phyloP scores from a whole-genome alignment of 176 grass and related monocot genomes.

The Oryza rufipogon region DNA sequence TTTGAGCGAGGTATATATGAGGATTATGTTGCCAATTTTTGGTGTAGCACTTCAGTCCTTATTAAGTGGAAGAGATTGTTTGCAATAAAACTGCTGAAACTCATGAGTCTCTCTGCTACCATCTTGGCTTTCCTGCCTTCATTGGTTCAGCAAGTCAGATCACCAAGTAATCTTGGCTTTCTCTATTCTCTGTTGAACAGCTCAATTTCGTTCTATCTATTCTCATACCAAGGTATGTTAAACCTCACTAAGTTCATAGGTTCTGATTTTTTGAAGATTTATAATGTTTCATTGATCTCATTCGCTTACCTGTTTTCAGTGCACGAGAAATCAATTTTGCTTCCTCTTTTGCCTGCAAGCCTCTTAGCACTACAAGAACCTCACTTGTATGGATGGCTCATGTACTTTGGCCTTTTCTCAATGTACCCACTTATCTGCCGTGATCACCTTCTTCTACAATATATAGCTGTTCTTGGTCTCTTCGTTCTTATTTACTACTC shows the following conservation, averaged over 20 bases:
- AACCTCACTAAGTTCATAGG: not conserved
- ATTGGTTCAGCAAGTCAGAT: conserved; percentile 84
- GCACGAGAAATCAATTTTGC: conserved; percentile 98
- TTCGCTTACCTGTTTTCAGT: conserved; percentile 59
- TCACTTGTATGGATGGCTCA: conserved; percentile 76
- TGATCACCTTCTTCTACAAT: conserved; percentile 82
- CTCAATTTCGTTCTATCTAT: conserved; percentile 89
- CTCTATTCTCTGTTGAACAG: conserved; percentile 81
- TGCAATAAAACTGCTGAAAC: conserved; percentile 62
- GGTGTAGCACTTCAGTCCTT: conserved; percentile 89
- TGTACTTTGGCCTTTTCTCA: conserved; percentile 79
- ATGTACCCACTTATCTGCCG: conserved; percentile 82
- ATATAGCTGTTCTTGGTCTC: conserved; percentile 65
- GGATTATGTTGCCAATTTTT: conserved; percentile 98
- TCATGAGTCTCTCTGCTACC: conserved; percentile 73
- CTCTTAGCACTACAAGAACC: conserved; percentile 80
- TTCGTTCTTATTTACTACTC: conserved; percentile 82
- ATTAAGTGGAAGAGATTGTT: conserved; percentile 94
- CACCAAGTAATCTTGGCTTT: conserved; percentile 83
- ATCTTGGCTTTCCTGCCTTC: conserved; percentile 86
- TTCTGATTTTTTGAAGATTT: conserved; percentile 13
- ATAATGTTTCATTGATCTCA: conserved; percentile 3
- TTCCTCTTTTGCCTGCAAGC: conserved; percentile 91
- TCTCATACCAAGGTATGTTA: conserved; percentile 89
- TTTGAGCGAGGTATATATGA: conserved; percentile 97